Conservation (phyloP, 208 protist genomes). For the Entamoeba histolytica region DNA sequence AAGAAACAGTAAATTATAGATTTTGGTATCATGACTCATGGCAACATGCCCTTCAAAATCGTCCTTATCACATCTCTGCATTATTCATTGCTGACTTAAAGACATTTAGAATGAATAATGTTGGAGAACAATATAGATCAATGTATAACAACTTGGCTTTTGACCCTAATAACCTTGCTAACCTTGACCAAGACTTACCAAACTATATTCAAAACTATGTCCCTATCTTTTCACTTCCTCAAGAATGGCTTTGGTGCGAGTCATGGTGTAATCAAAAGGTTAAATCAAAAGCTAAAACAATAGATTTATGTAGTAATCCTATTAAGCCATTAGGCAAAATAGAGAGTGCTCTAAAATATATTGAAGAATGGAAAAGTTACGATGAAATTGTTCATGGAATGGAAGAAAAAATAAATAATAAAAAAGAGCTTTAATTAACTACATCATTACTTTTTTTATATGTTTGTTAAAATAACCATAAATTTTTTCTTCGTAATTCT, state of each 20-base stretch:
- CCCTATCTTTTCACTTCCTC: slow-evolving; percentile 73
- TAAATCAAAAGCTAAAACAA: slow-evolving; percentile 33
- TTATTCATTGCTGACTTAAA: slow-evolving; percentile 79
- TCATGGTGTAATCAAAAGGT: slow-evolving; percentile 70
- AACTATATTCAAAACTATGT: slow-evolving; percentile 72
- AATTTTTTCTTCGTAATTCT: too few relatives aligned
- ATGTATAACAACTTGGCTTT: slow-evolving; percentile 56
- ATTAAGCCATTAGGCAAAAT: slow-evolving; percentile 43
- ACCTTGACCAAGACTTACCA: slow-evolving; percentile 74
- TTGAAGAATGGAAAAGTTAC: slow-evolving; percentile 11
- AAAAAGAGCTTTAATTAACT: not conserved
- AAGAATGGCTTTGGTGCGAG: slow-evolving; percentile 88
- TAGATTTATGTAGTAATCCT: slow-evolving; percentile 50
- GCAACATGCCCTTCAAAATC: slow-evolving; percentile 60
- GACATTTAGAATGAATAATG: slow-evolving; percentile 48
- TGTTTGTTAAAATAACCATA: not conserved
- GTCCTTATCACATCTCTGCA: slow-evolving; percentile 81
- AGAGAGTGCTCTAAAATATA: slow-evolving; percentile 11
- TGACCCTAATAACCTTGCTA: slow-evolving; percentile 61
- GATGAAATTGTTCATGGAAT: slow-evolving; percentile 4
- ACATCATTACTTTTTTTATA: not conserved
- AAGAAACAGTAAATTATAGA: slow-evolving; percentile 23
- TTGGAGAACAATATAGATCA: slow-evolving; percentile 62
- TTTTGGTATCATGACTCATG: slow-evolving; percentile 74
- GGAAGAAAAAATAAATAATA: not conserved